phyloP scores from a whole-genome alignment of 176 grass and related monocot species.

The Elymus sibiricus region DNA sequence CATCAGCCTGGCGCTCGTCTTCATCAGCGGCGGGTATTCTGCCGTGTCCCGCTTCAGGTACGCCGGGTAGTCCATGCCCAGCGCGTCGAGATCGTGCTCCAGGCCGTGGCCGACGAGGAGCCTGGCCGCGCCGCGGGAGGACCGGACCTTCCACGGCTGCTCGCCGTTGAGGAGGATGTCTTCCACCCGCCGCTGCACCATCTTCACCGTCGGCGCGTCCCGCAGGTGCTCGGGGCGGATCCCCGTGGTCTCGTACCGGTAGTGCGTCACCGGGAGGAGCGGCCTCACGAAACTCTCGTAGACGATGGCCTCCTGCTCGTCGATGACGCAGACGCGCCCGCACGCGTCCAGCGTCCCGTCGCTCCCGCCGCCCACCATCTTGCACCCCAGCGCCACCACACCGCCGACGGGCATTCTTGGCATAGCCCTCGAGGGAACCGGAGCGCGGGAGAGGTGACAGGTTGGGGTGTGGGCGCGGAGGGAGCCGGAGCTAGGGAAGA shows the following conservation, averaged over 20 bases:
- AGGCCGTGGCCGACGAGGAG: conserved; percentile 69
- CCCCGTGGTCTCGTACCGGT: conserved; percentile 69
- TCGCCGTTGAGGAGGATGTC: conserved; percentile 60
- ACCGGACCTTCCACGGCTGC: conserved; percentile 54
- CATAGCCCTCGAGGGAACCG: neutral
- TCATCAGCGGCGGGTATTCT: conserved; percentile 80
- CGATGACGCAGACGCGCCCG: conserved; percentile 62
- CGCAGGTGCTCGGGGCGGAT: conserved; percentile 71
- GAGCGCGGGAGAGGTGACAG: conserved; percentile 25
- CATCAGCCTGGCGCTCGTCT: conserved; percentile 86
- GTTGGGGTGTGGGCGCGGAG: conserved; percentile 19
- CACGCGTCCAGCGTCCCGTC: conserved; percentile 72
- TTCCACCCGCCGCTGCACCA: conserved; percentile 38
- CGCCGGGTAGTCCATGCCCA: conserved; percentile 60
- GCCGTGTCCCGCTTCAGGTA: conserved; percentile 76
- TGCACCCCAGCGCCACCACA: conserved; percentile 68
- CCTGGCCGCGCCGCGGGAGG: conserved; percentile 10
- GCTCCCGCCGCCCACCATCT: conserved; percentile 78
- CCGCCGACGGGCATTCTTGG: conserved; percentile 33
- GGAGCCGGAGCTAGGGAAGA: conserved; percentile 26
- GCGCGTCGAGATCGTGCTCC: conserved; percentile 64
- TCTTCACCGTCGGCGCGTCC: conserved; percentile 34
- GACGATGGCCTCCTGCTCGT: conserved; percentile 56
- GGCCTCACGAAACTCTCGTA: conserved; percentile 65
- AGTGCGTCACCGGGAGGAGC: conserved; percentile 61